phyloP scores from a whole-genome alignment of 1,284 basidiomycete species.

The Vanrija sp. region DNA sequence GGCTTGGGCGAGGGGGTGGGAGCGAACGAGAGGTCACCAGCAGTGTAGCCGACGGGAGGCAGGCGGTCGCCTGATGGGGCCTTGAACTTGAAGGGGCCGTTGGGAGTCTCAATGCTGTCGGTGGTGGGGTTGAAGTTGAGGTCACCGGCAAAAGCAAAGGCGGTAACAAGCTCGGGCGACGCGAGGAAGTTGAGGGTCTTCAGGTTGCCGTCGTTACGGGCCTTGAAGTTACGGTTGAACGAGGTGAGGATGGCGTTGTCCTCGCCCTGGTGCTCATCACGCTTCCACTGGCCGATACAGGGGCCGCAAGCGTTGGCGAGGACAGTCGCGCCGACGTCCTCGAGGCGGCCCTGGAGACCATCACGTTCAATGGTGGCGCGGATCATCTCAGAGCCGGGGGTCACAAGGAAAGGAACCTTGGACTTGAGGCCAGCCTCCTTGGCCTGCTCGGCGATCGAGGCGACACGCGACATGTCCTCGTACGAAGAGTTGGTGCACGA shows the following conservation, averaged over 20 bases:
- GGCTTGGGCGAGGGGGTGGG: slow-evolving; percentile 73
- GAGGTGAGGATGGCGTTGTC: slow-evolving; percentile 96
- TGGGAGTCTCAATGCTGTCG: slow-evolving; percentile 70
- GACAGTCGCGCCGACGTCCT: slow-evolving; percentile 78
- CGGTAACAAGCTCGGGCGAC: slow-evolving; percentile 94
- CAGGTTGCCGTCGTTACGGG: slow-evolving; percentile 92
- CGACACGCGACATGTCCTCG: slow-evolving; percentile 90
- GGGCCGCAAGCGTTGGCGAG: slow-evolving; percentile 98
- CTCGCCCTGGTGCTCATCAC: slow-evolving; percentile 81
- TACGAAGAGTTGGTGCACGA: slow-evolving; percentile 98
- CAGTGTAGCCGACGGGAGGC: slow-evolving; percentile 75
- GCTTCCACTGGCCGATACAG: slow-evolving; percentile 99
- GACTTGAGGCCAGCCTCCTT: slow-evolving; percentile 73
- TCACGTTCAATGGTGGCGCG: slow-evolving; percentile 97
- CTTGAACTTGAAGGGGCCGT: slow-evolving; percentile 80
- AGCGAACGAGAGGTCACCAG: slow-evolving; percentile 71
- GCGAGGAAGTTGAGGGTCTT: slow-evolving; percentile 93
- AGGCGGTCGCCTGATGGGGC: slow-evolving; percentile 82
- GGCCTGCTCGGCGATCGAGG: slow-evolving; percentile 87
- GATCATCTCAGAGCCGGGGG: slow-evolving; percentile 96
- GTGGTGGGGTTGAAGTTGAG: slow-evolving; percentile 89
- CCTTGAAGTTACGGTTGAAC: slow-evolving; percentile 97
- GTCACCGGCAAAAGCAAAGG: slow-evolving; percentile 92
- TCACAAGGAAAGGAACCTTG: slow-evolving; percentile 92
- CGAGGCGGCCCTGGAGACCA: slow-evolving; percentile 70